Evolutionary conservation across 169 alveolate species (phyloP), one percentile per base, ranked within the genome.

Genomic region (Cryptosporidium andersoni): DNA sequence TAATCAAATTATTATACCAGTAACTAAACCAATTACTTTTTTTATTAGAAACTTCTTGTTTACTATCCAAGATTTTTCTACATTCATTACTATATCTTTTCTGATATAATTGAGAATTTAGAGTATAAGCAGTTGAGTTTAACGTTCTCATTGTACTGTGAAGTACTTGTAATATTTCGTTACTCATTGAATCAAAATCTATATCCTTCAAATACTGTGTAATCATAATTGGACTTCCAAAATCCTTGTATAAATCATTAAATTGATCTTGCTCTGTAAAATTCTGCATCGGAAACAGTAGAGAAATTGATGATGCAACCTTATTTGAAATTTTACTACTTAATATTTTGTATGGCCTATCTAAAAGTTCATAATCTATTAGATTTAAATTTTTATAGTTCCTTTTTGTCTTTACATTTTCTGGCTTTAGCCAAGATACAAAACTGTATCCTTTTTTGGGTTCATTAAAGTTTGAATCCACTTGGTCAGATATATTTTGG

Each of bases 161-260:
- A 34, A 67, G 1, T 39, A 65, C 39, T 52, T 52, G 42, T 39
- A 67, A 39, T 52, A 52, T 65, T 6, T 8, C 58, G 12, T 67
- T 65, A 1, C 42, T 40, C 47, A 42, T 65, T 14, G 8, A 40
- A 34, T 48, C 53, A 34, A 65, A 25, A 37, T 36, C 65, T 39
- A 67, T 67, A 53, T 52, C 55, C 40, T 67, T 65, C 11, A 67
- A 52, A 36, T 37, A 52, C 52, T 52, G 66, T 12, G 82, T 67
- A 39, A 51, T 37, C 42, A 67, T 67, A 12, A 67, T 34, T 37
- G 82, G 66, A 37, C 66, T 67, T 36, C 82, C 82, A 16, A 64
- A 52, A 52, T 53, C 5, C 2, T 40, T 60, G 4, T 64, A 42
- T 8, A 42, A 52, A 9, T 51, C 14, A 5, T 39, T 14, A 53